These are phyloP conservation scores for Diplocarpon rosae DNA, from an alignment of 2,329 filamentous ascomycete genomes.

Conservation along the genomic window DNA sequence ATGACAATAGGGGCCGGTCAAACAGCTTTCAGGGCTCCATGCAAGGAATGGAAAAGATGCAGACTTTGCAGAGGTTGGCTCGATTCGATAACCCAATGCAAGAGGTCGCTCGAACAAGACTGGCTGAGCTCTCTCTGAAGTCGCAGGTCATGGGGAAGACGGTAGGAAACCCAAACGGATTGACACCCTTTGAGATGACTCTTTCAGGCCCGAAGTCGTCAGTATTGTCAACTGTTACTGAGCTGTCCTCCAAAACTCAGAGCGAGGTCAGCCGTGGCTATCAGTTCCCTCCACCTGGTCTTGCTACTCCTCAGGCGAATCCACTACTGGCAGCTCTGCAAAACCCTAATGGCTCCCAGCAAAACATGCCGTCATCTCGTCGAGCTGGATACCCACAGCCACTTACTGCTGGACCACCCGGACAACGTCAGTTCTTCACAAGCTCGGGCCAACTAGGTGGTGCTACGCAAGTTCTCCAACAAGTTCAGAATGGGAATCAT, in stretches of 20 bases:
- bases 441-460: background rate
- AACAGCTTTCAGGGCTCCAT: conserved; percentile 3
- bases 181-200: conserved; percentile 1
- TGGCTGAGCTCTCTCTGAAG: conserved; percentile 22
- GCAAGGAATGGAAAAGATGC: conserved; percentile 25
- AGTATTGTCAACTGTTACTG: background rate
- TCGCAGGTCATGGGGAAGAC: background rate
- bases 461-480: background rate
- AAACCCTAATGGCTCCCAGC: background rate
- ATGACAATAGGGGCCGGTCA: background rate
- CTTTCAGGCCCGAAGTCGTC: background rate
- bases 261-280: conserved; percentile 17
- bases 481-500: background rate
- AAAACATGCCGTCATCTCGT: background rate
- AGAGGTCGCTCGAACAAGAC: conserved; percentile 14
- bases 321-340: conserved; percentile 13
- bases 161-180: background rate
- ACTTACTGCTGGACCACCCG: conserved; percentile 28
- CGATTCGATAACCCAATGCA: conserved; percentile 25
- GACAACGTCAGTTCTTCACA: conserved; percentile 19
- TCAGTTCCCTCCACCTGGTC: conserved; percentile 20
- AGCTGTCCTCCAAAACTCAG: background rate
- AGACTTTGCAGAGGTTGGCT: conserved; percentile 24
- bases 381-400: conserved; percentile 24
- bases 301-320: conserved; percentile 13